Conservation (phyloP, 768 basidiomycete species). For the Serendipita sp. region DNA sequence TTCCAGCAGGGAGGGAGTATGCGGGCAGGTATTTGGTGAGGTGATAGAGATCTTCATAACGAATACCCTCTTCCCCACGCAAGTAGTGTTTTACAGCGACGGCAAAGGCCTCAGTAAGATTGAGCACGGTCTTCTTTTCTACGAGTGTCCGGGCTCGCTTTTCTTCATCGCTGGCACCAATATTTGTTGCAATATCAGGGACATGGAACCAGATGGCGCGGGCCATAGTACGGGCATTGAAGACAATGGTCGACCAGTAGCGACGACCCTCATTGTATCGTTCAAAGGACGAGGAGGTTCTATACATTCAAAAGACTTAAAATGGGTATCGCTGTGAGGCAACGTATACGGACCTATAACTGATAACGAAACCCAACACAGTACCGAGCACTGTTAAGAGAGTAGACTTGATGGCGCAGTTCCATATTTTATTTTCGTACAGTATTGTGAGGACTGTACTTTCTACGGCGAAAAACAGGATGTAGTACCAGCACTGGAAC, state of each 20-base stretch:
- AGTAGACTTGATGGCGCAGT: not conserved
- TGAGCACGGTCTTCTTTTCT: constrained; percentile 54
- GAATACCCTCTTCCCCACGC: constrained; percentile 31
- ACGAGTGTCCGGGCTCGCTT: constrained; percentile 34
- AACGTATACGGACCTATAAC: constrained; percentile 12
- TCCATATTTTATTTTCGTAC: constrained; percentile 1
- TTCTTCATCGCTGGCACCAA: constrained; percentile 14
- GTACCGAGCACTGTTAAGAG: constrained; percentile 26
- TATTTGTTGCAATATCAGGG: constrained; percentile 19
- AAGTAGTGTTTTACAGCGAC: constrained; percentile 57
- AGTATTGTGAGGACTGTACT: constrained; percentile 35
- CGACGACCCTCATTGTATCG: constrained; percentile 51
- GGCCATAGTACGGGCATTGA: constrained; percentile 12
- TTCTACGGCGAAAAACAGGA: constrained; percentile 50
- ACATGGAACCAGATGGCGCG: constrained; percentile 53
- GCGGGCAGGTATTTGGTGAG: constrained; percentile 58
- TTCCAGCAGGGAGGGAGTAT: constrained; percentile 12
- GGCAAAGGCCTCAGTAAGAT: constrained; percentile 44
- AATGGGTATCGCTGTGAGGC: too few relatives aligned
- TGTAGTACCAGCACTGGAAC: constrained; percentile 51
- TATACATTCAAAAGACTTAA: not conserved
- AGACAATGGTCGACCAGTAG: constrained; percentile 52
- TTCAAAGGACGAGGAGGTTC: constrained; percentile 11
- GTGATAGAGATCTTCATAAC: constrained; percentile 29
- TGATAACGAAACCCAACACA: constrained; percentile 58